Base-by-base conservation (phyloP, 257 asterid genomes). In the Buddleja alternifolia region DNA sequence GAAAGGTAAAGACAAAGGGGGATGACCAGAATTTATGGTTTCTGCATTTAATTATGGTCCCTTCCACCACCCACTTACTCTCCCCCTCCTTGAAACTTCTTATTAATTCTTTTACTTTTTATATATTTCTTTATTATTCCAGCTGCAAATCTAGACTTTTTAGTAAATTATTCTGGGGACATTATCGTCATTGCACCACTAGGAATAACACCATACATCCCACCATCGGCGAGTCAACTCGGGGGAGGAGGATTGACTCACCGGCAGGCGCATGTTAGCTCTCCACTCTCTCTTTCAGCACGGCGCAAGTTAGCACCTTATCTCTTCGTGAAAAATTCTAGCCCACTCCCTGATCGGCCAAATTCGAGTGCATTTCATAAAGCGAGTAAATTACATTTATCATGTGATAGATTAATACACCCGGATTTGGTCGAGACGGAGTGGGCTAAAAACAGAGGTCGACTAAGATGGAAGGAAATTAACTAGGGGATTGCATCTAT, bases 21-120 rank as follows among this genome's bases (percentile, higher is more conserved):
- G 20, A 46, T 19, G 54, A 54, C 36, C 29, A 16, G 60, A 57
- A 29, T 29, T 47, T 32, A 50, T 60, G 66, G 66, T 48, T 61
- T 61, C 29, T 40, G 67, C 72, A 80, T 74, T 75, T 40, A 65
- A 5, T 39, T 78, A 72, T 75, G 82, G 82, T 73, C 84, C 82
- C 73, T 68, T 69, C 15, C 55, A 71, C 70, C 55, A 48, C 55
- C 25, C 55, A 45, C 52, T 7, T 17, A 45, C 15, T 40, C 47
- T 14, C 57, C n/a, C 53, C 20, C 70, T 17, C 78, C 45, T 66
- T 47, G 52, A 76, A 75, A 74, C 78, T 61, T 78, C 75, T 4
- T 34, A 8, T 29, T 51, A 17, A 45, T 4, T 8, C 34, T 55
- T 56, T 29, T 29, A 29, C 34, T 29, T 60, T 25, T 6, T 34